phyloP scores from a whole-genome alignment of 2,329 filamentous ascomycete genomes.

The Neonectria sp. region DNA sequence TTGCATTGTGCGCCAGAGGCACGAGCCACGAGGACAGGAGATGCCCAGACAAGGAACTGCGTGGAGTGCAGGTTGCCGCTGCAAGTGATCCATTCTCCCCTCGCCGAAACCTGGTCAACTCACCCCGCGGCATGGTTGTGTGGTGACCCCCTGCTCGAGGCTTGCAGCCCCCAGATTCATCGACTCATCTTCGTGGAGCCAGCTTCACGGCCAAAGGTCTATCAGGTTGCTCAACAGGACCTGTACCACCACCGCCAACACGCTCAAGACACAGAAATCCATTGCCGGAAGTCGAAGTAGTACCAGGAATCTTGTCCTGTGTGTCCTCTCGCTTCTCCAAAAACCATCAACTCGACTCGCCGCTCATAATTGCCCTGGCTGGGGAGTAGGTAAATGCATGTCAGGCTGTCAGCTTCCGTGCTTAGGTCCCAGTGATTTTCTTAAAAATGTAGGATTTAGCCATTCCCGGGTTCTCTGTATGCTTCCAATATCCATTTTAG shows the following conservation, averaged over 20 bases:
- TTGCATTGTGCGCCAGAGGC: slow-evolving; percentile 40
- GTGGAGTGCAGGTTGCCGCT: slow-evolving; percentile 46
- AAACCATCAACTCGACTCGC: not conserved
- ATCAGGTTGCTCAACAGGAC: slow-evolving; percentile 12
- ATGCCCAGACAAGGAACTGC: slow-evolving; percentile 27
- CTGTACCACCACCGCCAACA: slow-evolving; percentile 14
- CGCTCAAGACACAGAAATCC: not conserved
- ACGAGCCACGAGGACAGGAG: slow-evolving; percentile 45
- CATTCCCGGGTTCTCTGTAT: not conserved
- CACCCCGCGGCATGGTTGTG: slow-evolving; percentile 1
- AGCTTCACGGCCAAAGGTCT: not conserved
- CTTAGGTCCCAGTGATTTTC: not conserved
- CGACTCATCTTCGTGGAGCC: slow-evolving; percentile 12
- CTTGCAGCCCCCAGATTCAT: slow-evolving; percentile 8
- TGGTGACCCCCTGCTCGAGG: slow-evolving; percentile 10
- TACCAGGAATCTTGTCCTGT: not conserved
- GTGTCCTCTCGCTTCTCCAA: slow-evolving; percentile 14
- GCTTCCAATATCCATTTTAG: slow-evolving; percentile 10
- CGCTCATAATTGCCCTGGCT: not conserved
- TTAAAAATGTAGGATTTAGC: not conserved
- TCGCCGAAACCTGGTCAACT: slow-evolving; percentile 14
- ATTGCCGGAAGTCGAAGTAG: not conserved
- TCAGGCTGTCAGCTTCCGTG: not conserved
- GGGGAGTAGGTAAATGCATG: not conserved
- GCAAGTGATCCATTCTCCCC: slow-evolving; percentile 42